These are phyloP conservation scores for Ulota crispa DNA, from an alignment of 225 moss, liverwort and hornwort species.

Conservation along the genomic window DNA sequence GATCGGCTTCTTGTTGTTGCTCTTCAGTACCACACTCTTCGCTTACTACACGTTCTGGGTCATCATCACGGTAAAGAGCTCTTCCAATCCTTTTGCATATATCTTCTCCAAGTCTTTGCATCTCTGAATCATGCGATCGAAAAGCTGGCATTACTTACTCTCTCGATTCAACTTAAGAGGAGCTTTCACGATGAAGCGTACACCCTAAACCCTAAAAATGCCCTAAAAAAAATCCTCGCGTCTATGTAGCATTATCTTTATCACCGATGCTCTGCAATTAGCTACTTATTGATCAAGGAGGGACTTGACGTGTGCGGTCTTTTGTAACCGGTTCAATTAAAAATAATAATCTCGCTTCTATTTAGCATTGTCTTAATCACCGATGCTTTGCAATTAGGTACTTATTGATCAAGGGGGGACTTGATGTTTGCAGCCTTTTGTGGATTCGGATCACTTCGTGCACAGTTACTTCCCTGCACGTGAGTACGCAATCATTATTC, in stretches of 20 bases:
- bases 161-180: neutral
- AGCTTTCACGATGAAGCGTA: neutral
- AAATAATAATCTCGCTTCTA: neutral
- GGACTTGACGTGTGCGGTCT: no score
- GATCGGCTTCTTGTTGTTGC: slow-evolving; percentile 63
- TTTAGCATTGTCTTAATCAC: neutral
- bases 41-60: slow-evolving; percentile 89
- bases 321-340: neutral
- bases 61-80: slow-evolving; percentile 55
- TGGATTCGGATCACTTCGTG: slow-evolving; percentile 96
- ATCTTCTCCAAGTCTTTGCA: neutral
- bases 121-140: neutral
- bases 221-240: no score
- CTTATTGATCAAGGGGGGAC: neutral
- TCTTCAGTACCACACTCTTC: slow-evolving; percentile 71
- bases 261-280: no score
- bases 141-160: neutral
- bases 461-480: slow-evolving; percentile 91
- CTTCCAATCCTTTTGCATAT: neutral
- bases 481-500: slow-evolving; percentile 93
- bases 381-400: neutral
- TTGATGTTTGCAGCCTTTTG: slow-evolving; percentile 73
- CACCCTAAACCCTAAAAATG: no score
- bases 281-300: no score
- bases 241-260: no score